Conservation (phyloP, 257 asterid genomes). For the Solanum pinnatisectum region DNA sequence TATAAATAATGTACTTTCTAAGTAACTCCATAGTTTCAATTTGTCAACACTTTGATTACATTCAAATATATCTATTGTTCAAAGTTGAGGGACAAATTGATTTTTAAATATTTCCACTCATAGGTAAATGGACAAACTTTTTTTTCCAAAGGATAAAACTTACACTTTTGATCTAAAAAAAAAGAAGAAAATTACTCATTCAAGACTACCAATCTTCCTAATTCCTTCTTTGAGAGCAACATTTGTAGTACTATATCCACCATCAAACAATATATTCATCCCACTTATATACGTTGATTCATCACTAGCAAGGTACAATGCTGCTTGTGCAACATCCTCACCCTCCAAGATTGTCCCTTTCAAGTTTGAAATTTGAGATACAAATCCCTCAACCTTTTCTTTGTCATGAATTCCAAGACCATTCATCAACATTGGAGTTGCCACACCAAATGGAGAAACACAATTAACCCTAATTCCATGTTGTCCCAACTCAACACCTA, state of each 20-base stretch:
- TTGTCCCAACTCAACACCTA: conserved; percentile 14
- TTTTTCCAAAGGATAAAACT: background rate
- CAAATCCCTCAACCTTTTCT: conserved; percentile 1
- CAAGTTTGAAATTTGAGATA: conserved; percentile 13
- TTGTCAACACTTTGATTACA: no score
- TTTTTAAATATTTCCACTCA: background rate
- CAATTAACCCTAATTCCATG: conserved; percentile 15
- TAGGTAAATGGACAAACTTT: background rate
- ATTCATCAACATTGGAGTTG: conserved; percentile 5
- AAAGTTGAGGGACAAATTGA: background rate
- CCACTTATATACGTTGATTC: conserved; percentile 28
- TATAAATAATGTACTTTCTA: no score
- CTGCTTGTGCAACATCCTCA: conserved; percentile 28
- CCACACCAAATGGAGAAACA: conserved; percentile 11
- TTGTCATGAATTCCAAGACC: background rate
- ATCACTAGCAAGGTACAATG: conserved; percentile 17
- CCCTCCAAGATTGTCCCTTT: conserved; percentile 5
- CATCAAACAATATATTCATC: conserved; percentile 26
- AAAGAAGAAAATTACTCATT: background rate
- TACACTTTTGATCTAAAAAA: background rate
- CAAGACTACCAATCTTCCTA: background rate
- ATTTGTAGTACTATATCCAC: conserved; percentile 31
- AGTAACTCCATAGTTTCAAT: no score
- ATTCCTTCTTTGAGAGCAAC: conserved; percentile 9
- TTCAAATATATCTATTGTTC: no score